Conservation (phyloP, 2,329 filamentous ascomycete genomes). For the Neoascochyta sp. region DNA sequence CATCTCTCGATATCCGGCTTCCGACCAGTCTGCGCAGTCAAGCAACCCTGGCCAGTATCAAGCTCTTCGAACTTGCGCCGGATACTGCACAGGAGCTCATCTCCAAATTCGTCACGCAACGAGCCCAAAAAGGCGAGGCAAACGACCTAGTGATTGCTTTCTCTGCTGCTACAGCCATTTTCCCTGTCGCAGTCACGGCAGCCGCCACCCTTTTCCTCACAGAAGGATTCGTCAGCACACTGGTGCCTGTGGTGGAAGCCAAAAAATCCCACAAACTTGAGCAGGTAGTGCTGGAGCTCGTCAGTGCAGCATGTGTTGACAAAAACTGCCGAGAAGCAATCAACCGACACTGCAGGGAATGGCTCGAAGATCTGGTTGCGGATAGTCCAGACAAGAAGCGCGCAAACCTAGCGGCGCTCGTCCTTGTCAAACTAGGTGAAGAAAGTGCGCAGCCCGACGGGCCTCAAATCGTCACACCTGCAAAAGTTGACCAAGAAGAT, state of each 20-base stretch:
- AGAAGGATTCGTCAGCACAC: conserved; percentile 75
- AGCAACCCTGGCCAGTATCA: conserved; percentile 75
- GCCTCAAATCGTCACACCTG: conserved; percentile 31
- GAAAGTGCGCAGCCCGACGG: conserved; percentile 30
- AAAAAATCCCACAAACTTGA: conserved; percentile 85
- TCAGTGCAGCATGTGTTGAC: conserved; percentile 89
- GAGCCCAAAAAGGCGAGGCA: conserved; percentile 69
- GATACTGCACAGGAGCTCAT: conserved; percentile 68
- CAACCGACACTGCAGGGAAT: conserved; percentile 76
- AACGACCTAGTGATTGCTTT: conserved; percentile 90
- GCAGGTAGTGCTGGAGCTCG: conserved; percentile 78
- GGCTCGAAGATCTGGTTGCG: conserved; percentile 80
- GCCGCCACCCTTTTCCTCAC: conserved; percentile 78
- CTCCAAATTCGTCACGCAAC: conserved; percentile 68
- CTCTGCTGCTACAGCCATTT: conserved; percentile 83
- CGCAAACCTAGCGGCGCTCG: conserved; percentile 50
- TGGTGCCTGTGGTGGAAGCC: conserved; percentile 72
- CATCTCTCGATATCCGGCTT: conserved; percentile 80
- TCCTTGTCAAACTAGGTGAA: conserved; percentile 55
- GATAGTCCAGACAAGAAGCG: conserved; percentile 60
- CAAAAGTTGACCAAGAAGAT: conserved; percentile 42
- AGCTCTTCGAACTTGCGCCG: conserved; percentile 74
- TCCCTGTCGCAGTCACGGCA: conserved; percentile 76
- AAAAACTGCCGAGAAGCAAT: conserved; percentile 77
- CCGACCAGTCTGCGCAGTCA: conserved; percentile 71